Percentiles rank a stretch among this genome's conserved stretches.
Conservation (phyloP, 1,139 yeast genomes). For the Ashbya aceris region DNA sequence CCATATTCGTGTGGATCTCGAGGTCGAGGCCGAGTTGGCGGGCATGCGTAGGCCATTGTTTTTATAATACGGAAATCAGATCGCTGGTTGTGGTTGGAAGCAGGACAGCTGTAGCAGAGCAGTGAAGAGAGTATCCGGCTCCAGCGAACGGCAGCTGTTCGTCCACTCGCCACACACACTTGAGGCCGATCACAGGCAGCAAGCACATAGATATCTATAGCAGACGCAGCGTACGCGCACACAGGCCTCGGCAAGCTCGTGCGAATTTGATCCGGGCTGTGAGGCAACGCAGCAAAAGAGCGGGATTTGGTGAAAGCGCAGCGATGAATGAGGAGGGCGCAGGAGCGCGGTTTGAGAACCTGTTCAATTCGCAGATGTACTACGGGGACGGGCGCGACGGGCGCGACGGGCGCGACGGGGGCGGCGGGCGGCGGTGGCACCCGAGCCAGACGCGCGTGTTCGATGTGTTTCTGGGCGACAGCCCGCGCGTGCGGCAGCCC, state of each 20-base stretch:
- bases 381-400: neutral
- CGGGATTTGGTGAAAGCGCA: neutral
- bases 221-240: no score
- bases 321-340: conserved; percentile 2
- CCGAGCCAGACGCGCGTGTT: conserved; percentile 18
- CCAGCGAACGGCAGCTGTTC: no score
- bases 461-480: conserved; percentile 21
- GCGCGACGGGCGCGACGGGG: neutral
- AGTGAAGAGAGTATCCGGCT: no score
- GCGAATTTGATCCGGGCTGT: no score
- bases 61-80: conserved; percentile 3
- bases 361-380: conserved; percentile 1
- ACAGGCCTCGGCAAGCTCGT: no score
- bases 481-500: conserved; percentile 12
- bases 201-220: no score
- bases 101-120: no score
- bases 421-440: conserved; percentile 8
- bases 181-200: no score
- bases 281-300: neutral
- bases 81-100: neutral
- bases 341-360: conserved; percentile 2
- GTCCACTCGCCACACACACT: no score
- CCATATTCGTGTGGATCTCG: conserved; percentile 1
- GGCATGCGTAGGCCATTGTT: conserved; percentile 2
- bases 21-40: neutral